Evolutionary conservation across 208 protist genomes (phyloP), one percentile per base, ranked within the genome.

Genomic region (Angomonas deanei): DNA sequence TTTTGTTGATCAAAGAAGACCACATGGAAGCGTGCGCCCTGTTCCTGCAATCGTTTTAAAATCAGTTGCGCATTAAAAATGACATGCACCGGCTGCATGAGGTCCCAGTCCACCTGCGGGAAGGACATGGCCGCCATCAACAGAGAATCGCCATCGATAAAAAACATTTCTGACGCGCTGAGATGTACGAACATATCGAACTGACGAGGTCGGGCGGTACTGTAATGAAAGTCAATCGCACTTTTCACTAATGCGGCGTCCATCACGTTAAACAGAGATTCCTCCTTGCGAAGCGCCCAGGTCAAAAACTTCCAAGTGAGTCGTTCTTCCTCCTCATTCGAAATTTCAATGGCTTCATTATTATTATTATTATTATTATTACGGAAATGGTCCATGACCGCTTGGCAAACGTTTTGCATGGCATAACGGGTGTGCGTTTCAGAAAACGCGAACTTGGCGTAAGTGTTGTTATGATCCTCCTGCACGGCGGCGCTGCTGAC

Each of bases 161-260:
- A 92, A 61, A 97, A 97, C 76, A 93, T 92, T 64, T 93, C 88
- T 49, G 66, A 76, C 27, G 86, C 88, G 58, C 81, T 92, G 34
- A 96, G 72, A 64, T 96, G 88, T 5, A 92, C 78, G 54, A 96
- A 96, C 68, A 97, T 92, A 52, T 97, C 88, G 66, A 91, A 87
- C 69, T 88, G 78, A 11, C 78, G 77, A n/a, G 91, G 91, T 5
- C 82, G 74, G n/a, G 80, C 72, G 30, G 73, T 92, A 32, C 73
- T 75, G 66, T 97, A 97, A 72, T 88, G 80, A 55, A 74, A 70
- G 23, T 94, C 75, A 15, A 91, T 78, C 0, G 78, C 84, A 15
- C 62, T 64, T 24, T 66, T 69, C 10, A 80, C 62, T 2, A 91
- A 70, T 24, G 78, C 69, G 42, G 19, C 26, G 31, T 88, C 69